Percentiles rank a stretch among this genome's conserved stretches.
Conservation (phyloP, 306 rosid species). For the Ziziphus jujuba region DNA sequence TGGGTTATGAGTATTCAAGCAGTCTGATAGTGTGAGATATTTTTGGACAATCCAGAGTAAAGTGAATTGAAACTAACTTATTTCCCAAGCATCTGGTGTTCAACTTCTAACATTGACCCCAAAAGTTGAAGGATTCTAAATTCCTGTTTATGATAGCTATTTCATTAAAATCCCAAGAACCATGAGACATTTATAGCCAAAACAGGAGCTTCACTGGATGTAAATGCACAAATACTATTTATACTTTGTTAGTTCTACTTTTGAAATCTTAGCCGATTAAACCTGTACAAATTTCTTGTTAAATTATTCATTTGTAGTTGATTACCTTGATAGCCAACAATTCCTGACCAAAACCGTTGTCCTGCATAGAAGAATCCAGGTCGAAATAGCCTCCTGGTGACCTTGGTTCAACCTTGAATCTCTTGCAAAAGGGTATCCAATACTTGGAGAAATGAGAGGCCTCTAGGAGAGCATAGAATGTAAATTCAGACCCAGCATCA, state of each 20-base stretch:
- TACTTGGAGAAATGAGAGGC: slow-evolving; percentile 56
- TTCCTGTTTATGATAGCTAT: too few relatives aligned
- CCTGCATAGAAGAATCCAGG: slow-evolving; percentile 11
- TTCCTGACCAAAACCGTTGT: slow-evolving; percentile 16
- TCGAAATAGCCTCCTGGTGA: slow-evolving; percentile 59
- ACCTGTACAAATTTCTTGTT: not conserved
- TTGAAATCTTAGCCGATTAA: not conserved
- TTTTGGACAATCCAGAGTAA: too few relatives aligned
- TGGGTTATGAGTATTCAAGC: too few relatives aligned
- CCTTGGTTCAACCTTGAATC: slow-evolving; percentile 51
- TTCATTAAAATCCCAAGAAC: too few relatives aligned
- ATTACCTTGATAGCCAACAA: slow-evolving; percentile 46
- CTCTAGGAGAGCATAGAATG: slow-evolving; percentile 61
- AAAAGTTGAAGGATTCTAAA: too few relatives aligned
- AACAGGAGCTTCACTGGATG: too few relatives aligned
- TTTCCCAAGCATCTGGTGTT: too few relatives aligned
- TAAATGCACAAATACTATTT: too few relatives aligned
- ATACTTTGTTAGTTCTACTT: not conserved
- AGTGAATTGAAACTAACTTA: too few relatives aligned
- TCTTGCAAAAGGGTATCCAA: slow-evolving; percentile 67
- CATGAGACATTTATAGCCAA: too few relatives aligned
- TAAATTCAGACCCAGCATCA: slow-evolving; percentile 65
- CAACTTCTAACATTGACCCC: too few relatives aligned
- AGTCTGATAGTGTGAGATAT: too few relatives aligned
- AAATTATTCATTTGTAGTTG: not conserved